Evolutionary conservation across 345 rosid species (phyloP), one percentile per base, ranked within the genome.

Genomic region (Melaleuca quinquenervia): DNA sequence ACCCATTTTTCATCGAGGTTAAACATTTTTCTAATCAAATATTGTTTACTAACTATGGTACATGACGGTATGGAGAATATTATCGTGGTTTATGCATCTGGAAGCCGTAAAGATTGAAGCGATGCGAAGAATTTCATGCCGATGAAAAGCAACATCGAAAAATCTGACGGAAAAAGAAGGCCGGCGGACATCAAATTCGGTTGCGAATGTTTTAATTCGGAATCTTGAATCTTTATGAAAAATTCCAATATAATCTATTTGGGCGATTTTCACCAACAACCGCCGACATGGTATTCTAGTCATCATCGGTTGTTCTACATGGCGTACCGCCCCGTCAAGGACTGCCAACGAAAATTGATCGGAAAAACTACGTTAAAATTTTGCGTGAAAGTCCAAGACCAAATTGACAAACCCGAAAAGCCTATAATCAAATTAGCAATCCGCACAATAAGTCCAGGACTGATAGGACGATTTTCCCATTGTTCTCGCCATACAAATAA

Each of bases 391-490:
- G 12, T 64, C 32, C 18, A 32, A 22, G 3, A 32, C 7, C 8
- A 64, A 18, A 32, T 64, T 18, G 0, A 0, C 0, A 64, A 64
- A 32, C 3, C 3, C 26, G 27, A 62, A 29, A 29, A 1, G 1
- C 27, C 15, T 29, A 62, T 0, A 7, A 29, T 1, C 29, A 1
- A 6, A 62, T 14, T 7, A 1, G 1, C 6, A 54, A 0, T 29
- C 2, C 4, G 3, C 7, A 8, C 0, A 62, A 62, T 0, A 29
- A 10, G 0, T 29, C 29, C 1, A 3, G 0, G 3, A 14, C 10
- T 62, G 3, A 13, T 4, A 27, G 16, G 36, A 13, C 12, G 2
- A 58, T 11, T 58, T n/a, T 58, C 3, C 18, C 3, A 1, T n/a
- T 60, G 6, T 55, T 55, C 24, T 24, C 60, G 9, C 27, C 27